A percentile compares a stretch with the other conserved stretches of the same genome.
These are phyloP conservation scores for Silene conica DNA, from an alignment of 148 eudicot species.

Conservation along the genomic window DNA sequence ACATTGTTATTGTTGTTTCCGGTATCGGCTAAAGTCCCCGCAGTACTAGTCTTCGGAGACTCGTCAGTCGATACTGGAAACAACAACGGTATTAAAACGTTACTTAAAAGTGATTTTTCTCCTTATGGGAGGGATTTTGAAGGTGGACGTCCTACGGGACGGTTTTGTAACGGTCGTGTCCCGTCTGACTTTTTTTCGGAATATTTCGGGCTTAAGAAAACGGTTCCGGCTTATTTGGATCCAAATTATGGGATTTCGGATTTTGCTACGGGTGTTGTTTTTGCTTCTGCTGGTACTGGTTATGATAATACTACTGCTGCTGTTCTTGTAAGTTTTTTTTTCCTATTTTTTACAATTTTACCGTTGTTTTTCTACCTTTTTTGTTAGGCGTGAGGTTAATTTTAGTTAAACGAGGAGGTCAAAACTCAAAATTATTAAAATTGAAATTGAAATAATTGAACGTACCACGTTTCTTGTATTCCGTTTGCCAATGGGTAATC, in stretches of 20 bases:
- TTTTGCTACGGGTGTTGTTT: slow-evolving; percentile 76
- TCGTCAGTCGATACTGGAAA: slow-evolving; percentile 91
- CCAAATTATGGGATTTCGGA: slow-evolving; percentile 53
- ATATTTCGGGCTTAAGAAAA: slow-evolving; percentile 57
- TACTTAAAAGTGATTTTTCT: slow-evolving; percentile 61
- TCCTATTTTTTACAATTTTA: no score
- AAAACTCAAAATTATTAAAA: no score
- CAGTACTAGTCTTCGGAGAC: slow-evolving; percentile 84
- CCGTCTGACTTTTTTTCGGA: slow-evolving; percentile 80
- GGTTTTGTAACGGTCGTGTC: slow-evolving; percentile 75
- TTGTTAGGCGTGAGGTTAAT: no score
- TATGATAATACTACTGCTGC: slow-evolving; percentile 77
- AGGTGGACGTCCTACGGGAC: slow-evolving; percentile 67
- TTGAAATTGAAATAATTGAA: no score
- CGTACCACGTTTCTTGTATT: no score
- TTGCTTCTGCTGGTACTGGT: slow-evolving; percentile 97
- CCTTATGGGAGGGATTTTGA: slow-evolving; percentile 81
- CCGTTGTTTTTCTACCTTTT: no score
- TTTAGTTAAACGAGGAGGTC: no score
- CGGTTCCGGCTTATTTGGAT: slow-evolving; percentile 82
- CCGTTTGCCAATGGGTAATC: no score
- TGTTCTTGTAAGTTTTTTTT: slow-evolving; percentile 55
- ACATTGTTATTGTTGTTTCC: not conserved
- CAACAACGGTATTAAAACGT: slow-evolving; percentile 60
- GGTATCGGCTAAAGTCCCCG: slow-evolving; percentile 45